Base-by-base conservation (phyloP, 2,329 filamentous ascomycete species). In the Tothia fuscella region DNA sequence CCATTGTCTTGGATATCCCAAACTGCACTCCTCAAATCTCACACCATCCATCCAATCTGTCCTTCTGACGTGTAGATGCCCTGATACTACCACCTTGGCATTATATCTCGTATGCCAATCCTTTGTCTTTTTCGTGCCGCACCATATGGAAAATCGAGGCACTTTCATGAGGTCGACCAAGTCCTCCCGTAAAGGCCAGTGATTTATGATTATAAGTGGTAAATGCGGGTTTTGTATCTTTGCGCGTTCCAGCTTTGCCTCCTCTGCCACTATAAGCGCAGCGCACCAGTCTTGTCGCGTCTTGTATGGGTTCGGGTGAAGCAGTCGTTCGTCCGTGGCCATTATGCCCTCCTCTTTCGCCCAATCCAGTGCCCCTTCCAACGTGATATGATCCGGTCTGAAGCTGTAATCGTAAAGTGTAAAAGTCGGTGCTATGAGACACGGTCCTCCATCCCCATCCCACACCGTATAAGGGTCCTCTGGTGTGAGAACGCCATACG, bases 371-470 rank as follows among this genome's bases (percentile, higher is more conserved):
- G 70, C 71, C 16, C 60, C 55, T 43, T 70, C 70, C 28, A 67
- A 56, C 20, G 59, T 55, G 6, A 76, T 63, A 34, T 70, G 49
- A 2, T 54, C 58, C 0, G 72, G 72, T 0, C 71, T 61, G 53
- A 75, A 76, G 46, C 63, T 70, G 56, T 76, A 76, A 56, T 76
- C 72, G 59, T 76, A 76, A 12, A 76, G 58, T 1, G 72, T 74
- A 59, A 76, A 76, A 38, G 74, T 64, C 24, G 69, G 72, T 24
- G 67, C 70, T 30, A 76, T 63, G 28, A 76, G 46, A 5, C 59
- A 67, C 4, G 65, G 65, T 3, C 61, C 60, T 17, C 65, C 67
- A 6, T 64, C 61, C n/a, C 68, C 71, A 4, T 72, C 61, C 71
- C 71, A 76, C 17, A 64, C 55, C 25, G 61, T 58, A 48, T 62